A percentile compares a stretch with the other conserved stretches of the same genome.
Evolutionary conservation across 108 stramenopile species (phyloP).

Genomic region (Skeletonema costatum): DNA sequence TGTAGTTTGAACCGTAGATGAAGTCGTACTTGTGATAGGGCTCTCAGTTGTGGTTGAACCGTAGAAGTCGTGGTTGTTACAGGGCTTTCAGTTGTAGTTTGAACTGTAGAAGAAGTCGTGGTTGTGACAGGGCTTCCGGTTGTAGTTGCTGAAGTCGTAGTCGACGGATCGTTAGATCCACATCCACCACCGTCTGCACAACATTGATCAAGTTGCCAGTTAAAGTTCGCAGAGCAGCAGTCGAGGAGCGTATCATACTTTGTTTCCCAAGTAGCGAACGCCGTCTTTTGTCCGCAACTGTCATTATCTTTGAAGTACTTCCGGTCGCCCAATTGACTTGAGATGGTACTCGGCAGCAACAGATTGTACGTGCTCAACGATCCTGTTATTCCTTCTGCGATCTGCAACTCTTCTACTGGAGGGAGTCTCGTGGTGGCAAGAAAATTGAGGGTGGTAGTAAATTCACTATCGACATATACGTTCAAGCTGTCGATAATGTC

Average conservation of each 20-base stretch:
- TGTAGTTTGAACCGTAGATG: not conserved
- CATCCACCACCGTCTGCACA: constrained; percentile 35
- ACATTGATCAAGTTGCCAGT: not conserved
- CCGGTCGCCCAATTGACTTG: constrained; percentile 15
- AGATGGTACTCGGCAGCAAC: constrained; percentile 35
- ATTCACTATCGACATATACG: constrained; percentile 21
- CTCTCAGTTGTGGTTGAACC: not conserved
- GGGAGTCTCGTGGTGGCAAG: constrained; percentile 25
- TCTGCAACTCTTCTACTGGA: constrained; percentile 41
- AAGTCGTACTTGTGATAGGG: not conserved
- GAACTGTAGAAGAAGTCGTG: not conserved
- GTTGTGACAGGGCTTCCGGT: too few relatives aligned
- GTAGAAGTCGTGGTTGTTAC: not conserved
- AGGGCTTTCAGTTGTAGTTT: not conserved
- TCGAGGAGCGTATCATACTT: constrained; percentile 3
- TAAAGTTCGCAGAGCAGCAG: constrained; percentile 2
- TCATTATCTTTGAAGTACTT: constrained; percentile 34
- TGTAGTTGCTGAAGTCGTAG: not conserved
- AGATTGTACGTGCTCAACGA: constrained; percentile 25
- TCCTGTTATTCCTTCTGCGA: not conserved
- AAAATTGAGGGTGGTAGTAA: constrained; percentile 10
- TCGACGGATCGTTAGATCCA: not conserved
- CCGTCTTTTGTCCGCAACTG: constrained; percentile 28
- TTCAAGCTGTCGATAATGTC: constrained; percentile 7
- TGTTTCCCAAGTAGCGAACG: not conserved